These are phyloP conservation scores for Colletotrichum magnum DNA, from an alignment of 2,329 filamentous ascomycete species.

Conservation along the genomic window DNA sequence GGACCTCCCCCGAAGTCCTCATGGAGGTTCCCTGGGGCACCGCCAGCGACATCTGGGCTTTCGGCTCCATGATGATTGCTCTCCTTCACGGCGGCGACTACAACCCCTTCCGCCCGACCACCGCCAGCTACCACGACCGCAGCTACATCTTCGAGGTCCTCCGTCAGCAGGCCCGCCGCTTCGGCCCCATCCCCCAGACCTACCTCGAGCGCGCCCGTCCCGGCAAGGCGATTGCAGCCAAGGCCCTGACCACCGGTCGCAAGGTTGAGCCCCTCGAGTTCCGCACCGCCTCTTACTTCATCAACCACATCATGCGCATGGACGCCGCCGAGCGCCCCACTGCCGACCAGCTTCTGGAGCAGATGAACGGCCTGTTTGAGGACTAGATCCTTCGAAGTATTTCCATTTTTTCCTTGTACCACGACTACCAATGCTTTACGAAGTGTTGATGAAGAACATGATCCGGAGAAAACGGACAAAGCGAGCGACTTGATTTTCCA, in stretches of 20 bases:
- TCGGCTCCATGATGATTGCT: slow-evolving; percentile 73
- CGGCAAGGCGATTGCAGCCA: slow-evolving; percentile 37
- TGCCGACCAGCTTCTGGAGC: slow-evolving; percentile 36
- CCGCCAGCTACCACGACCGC: slow-evolving; percentile 35
- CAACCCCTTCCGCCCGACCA: slow-evolving; percentile 38
- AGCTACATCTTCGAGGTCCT: slow-evolving; percentile 40
- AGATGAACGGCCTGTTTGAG: slow-evolving; percentile 37
- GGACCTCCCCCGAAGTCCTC: slow-evolving; percentile 36
- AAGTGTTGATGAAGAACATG: not conserved
- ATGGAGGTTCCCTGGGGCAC: slow-evolving; percentile 60
- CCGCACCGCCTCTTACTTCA: slow-evolving; percentile 36
- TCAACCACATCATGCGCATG: slow-evolving; percentile 40
- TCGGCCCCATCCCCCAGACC: slow-evolving; percentile 34
- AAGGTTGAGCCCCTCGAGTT: slow-evolving; percentile 38
- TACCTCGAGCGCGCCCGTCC: slow-evolving; percentile 37
- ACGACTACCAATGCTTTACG: slow-evolving; percentile 1
- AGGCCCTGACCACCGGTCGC: slow-evolving; percentile 30
- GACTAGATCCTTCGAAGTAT: not conserved
- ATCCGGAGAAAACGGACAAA: not conserved
- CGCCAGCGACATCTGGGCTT: slow-evolving; percentile 87
- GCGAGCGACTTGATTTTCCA: slow-evolving; percentile 7
- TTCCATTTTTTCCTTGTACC: not conserved
- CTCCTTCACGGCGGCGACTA: slow-evolving; percentile 37
- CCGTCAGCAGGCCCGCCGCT: slow-evolving; percentile 36
- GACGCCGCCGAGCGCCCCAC: slow-evolving; percentile 37